phyloP scores from a whole-genome alignment of 163 green algal species.

The Chlorella variabilis region DNA sequence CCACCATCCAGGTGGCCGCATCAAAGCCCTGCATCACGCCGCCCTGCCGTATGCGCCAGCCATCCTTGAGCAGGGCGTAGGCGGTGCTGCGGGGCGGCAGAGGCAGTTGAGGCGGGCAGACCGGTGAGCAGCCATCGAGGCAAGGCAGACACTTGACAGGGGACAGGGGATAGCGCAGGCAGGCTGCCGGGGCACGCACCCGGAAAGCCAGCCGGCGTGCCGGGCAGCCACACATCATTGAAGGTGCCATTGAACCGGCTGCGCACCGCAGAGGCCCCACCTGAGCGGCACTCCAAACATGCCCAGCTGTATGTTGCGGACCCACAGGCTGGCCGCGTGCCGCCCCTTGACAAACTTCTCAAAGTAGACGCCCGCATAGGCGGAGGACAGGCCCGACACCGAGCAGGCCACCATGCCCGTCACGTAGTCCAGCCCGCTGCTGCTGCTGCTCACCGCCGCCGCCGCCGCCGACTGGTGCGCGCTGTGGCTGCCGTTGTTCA shows the following conservation, averaged over 20 bases:
- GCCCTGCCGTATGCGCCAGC: slow-evolving; percentile 31
- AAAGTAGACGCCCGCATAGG: slow-evolving; percentile 73
- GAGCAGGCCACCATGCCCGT: slow-evolving; percentile 59
- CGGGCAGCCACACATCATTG: too few relatives aligned
- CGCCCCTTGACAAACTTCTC: slow-evolving; percentile 76
- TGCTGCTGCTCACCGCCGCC: slow-evolving; percentile 27
- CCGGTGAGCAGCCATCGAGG: not conserved
- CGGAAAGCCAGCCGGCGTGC: too few relatives aligned
- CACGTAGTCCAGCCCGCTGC: slow-evolving; percentile 34
- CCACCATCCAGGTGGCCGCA: slow-evolving; percentile 54
- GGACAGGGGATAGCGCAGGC: too few relatives aligned
- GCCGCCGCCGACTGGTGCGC: slow-evolving; percentile 22
- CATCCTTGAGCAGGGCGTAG: slow-evolving; percentile 56
- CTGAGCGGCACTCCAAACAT: slow-evolving; percentile 62
- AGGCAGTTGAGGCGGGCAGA: not conserved
- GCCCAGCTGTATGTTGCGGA: slow-evolving; percentile 71
- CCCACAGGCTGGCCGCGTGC: slow-evolving; percentile 53
- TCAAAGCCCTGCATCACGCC: slow-evolving; percentile 66
- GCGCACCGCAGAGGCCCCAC: too few relatives aligned
- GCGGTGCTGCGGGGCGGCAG: slow-evolving; percentile 20
- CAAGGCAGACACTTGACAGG: too few relatives aligned
- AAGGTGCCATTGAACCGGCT: too few relatives aligned
- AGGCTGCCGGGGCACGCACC: too few relatives aligned
- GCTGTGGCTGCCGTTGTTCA: slow-evolving; percentile 48
- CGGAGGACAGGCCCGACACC: slow-evolving; percentile 65